Evolutionary conservation across 352 stramenopile genomes (phyloP).

Genomic region (Globisporangium irregulare): DNA sequence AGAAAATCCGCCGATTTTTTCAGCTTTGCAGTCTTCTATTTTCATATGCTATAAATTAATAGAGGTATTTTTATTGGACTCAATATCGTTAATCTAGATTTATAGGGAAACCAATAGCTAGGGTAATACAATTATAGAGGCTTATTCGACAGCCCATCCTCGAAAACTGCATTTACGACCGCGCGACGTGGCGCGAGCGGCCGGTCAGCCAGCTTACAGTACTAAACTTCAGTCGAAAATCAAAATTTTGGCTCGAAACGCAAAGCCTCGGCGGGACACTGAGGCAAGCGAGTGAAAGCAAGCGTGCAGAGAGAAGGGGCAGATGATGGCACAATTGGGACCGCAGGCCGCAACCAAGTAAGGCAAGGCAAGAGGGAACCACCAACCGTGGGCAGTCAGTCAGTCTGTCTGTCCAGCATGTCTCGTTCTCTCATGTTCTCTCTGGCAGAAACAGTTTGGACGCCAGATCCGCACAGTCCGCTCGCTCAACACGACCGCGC

Average conservation of each 20-base stretch:
- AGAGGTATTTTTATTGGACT: not conserved
- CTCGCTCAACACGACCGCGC: not conserved
- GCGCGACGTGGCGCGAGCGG: not conserved
- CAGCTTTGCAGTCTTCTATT: not conserved
- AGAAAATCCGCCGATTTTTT: not conserved
- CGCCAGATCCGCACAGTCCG: conserved; percentile 9
- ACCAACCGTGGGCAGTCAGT: not conserved
- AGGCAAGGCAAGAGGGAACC: no score
- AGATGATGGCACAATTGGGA: not conserved
- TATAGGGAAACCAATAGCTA: not conserved
- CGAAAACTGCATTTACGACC: not conserved
- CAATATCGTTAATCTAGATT: not conserved
- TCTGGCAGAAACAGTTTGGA: not conserved
- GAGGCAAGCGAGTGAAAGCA: no score
- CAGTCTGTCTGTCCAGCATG: not conserved
- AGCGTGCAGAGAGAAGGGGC: not conserved
- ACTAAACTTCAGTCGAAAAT: not conserved
- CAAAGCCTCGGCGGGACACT: not conserved
- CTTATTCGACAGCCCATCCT: not conserved
- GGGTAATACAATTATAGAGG: not conserved
- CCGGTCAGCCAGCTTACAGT: not conserved
- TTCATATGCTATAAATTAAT: not conserved
- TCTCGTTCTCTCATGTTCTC: conserved; percentile 7
- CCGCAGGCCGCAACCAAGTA: not conserved
- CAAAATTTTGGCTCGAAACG: not conserved